Percentiles rank a stretch among this genome's conserved stretches.
Evolutionary conservation across 164 flowering plant genomes (phyloP).

Genomic region (Nelumbo lutea): DNA sequence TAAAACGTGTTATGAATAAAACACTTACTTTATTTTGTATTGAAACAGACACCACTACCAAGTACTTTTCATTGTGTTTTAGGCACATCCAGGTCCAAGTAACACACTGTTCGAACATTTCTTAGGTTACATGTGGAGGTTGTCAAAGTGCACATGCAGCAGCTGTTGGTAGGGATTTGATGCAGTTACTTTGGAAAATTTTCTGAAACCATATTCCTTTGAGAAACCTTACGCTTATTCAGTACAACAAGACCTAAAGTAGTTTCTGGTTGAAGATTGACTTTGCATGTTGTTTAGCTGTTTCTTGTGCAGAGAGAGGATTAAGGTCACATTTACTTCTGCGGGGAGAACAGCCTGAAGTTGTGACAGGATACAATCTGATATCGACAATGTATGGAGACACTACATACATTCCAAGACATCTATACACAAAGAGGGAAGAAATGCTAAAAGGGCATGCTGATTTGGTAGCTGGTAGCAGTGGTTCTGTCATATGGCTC

Average conservation of each 20-base stretch:
- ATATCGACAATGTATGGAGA: conserved; percentile 72
- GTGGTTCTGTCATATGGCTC: conserved; percentile 45
- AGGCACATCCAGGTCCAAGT: conserved; percentile 17
- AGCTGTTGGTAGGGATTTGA: conserved; percentile 69
- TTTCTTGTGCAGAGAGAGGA: conserved; percentile 91
- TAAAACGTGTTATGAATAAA: neutral
- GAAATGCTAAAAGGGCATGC: conserved; percentile 71
- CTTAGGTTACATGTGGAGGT: conserved; percentile 97
- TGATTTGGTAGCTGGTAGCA: conserved; percentile 48
- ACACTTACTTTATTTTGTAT: neutral
- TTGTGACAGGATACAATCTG: conserved; percentile 78
- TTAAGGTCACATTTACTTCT: conserved; percentile 78
- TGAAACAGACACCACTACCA: neutral
- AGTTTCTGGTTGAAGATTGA: conserved; percentile 5
- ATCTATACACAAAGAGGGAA: conserved; percentile 69
- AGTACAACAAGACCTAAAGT: neutral
- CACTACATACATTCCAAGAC: conserved; percentile 68
- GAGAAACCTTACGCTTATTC: neutral
- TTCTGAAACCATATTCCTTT: conserved; percentile 5
- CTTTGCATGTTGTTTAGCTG: conserved; percentile 50
- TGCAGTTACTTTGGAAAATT: conserved; percentile 5
- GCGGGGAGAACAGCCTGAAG: conserved; percentile 88
- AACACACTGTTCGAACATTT: conserved; percentile 23
- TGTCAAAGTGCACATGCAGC: conserved; percentile 99
- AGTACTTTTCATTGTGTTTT: neutral